Evolutionary conservation across 2,329 filamentous ascomycete species (phyloP), one percentile per base, ranked within the genome.

Genomic region (Trichoderma sp.): DNA sequence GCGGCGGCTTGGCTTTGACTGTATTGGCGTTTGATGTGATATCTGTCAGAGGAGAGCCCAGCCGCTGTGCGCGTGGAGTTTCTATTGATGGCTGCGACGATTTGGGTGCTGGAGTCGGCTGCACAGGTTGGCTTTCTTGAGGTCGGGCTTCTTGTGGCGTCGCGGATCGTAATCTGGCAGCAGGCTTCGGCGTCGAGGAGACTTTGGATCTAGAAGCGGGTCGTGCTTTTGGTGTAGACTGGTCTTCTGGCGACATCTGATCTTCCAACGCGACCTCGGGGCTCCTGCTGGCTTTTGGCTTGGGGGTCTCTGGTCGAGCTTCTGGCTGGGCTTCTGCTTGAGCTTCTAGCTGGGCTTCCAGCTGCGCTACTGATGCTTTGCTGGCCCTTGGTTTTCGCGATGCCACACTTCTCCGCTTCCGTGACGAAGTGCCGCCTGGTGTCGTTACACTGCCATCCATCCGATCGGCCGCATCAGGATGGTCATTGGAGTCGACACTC

Each of bases 1-100:
- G 75, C 0, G 76, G 77, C 4, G 78, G 74, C 55, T 81, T 79
- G 6, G 71, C 47, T 13, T 65, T 71, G 19, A 66, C 70, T 1
- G 72, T 72, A 77, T 93, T 94, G 74, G 91, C 81, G 52, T 86
- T 87, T 27, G 86, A 83, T 16, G 92, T 94, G 72, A 94, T 92
- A 76, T 97, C 92, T 70, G 88, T 85, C 55, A 95, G 84, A 2
- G 92, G 90, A 3, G 88, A 88, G 21, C 69, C 73, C 19, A 84
- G 83, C 58, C 83, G 72, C 72, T 85, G 80, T 14, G 85, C 82
- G 16, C 85, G 80, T 68, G 88, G 85, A 29, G 66, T 49, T 29
- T 56, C 37, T 19, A 21, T 37, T 13, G 63, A 52, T 27, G 31
- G 56, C 29, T 57, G 33, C 7, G 57, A 40, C n/a, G 59, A 5